Conservation (phyloP, 1,139 yeast species). For the Geotrichum cucujoidarum region DNA sequence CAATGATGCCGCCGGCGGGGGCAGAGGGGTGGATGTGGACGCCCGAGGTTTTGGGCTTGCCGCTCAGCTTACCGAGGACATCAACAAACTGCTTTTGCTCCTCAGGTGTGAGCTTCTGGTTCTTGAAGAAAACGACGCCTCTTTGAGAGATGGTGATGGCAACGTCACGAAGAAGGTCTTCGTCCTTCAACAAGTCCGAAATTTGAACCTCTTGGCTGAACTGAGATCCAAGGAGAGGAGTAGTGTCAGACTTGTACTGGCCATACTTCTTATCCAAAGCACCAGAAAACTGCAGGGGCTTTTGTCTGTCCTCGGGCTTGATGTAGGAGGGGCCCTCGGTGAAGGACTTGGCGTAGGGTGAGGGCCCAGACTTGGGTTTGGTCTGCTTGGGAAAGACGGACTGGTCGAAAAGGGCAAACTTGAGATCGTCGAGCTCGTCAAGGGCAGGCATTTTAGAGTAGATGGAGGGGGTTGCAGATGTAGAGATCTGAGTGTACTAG, state of each 20-base stretch:
- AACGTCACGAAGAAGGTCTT: conserved; percentile 45
- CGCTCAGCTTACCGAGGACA: conserved; percentile 59
- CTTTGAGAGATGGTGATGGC: conserved; percentile 60
- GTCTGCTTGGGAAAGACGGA: conserved; percentile 10
- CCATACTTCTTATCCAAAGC: conserved; percentile 27
- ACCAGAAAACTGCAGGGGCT: conserved; percentile 23
- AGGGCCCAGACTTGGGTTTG: conserved; percentile 24
- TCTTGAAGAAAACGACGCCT: conserved; percentile 63
- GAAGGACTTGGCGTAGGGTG: conserved; percentile 28
- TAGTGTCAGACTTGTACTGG: conserved; percentile 26
- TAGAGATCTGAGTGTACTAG: no score
- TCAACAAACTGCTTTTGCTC: conserved; percentile 50
- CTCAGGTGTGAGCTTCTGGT: conserved; percentile 55
- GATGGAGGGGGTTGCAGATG: no score
- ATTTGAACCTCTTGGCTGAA: conserved; percentile 36
- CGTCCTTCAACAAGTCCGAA: conserved; percentile 47
- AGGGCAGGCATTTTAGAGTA: conserved; percentile 6
- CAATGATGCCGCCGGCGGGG: conserved; percentile 30
- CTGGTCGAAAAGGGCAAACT: conserved; percentile 13
- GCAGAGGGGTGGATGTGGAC: conserved; percentile 44
- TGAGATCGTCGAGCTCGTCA: background rate
- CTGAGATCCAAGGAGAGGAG: conserved; percentile 34
- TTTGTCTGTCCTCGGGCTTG: conserved; percentile 20
- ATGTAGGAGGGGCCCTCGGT: conserved; percentile 24
- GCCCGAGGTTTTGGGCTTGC: conserved; percentile 63